Evolutionary conservation across 2,329 filamentous ascomycete genomes (phyloP), one percentile per base, ranked within the genome.

Genomic region (Paecilomyces fulvus): DNA sequence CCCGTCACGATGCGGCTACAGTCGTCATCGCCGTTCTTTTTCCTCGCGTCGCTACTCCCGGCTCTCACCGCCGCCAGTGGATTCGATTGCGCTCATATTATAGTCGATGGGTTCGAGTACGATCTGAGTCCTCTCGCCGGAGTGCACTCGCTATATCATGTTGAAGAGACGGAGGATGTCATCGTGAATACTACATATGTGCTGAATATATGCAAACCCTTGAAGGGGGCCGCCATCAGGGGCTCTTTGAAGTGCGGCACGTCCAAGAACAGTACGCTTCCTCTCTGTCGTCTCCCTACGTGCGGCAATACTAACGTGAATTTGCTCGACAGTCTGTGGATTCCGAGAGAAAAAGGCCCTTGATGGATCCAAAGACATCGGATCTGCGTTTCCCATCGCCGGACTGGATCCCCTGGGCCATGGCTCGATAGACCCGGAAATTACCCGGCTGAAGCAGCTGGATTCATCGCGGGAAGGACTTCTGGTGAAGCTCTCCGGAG

Each of bases 391-490:
- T 53, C 83, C 89, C 8, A 88, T 96, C 59, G 89, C 88, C 1
- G 90, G 90, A 25, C 81, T 87, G 12, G 84, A 90, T 31, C 73
- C 78, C 49, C 75, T 82, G 30, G 74, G 77, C 20, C 81, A 66
- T 46, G 71, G 69, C 55, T 60, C 59, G 33, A 70, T 68, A 54
- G 85, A 92, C 59, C 82, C 84, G 60, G 81, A 85, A 59, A 80
- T 83, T 58, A 84, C 82, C 58, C 79, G 85, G 51, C 76, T 96
- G 48, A 87, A 84, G 53, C 79, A 85, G 61, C 74, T 81, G 1
- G 88, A 92, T 66, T 75, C 81, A 3, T 78, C 83, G 21, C 84
- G 83, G 59, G 84, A 94, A 63, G 92, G 92, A 1, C 65, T 96
- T 10, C 80, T 84, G 14, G 70, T 94, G 1, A 83, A 86, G 59